phyloP scores from a whole-genome alignment of 805 yeast genomes.

The Candida tallmaniae region DNA sequence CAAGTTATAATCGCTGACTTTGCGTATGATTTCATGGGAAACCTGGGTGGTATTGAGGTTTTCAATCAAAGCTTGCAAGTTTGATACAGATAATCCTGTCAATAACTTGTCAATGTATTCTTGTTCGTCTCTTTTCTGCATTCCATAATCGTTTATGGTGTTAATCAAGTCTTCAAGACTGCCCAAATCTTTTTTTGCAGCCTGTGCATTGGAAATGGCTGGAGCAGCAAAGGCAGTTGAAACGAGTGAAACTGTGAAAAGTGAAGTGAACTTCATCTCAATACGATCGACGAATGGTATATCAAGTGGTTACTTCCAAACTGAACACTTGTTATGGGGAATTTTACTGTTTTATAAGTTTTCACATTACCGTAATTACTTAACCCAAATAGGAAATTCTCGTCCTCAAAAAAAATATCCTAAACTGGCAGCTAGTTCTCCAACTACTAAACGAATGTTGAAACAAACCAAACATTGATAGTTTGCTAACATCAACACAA shows the following conservation, averaged over 20 bases:
- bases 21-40: conserved; percentile 6
- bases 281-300: too few relatives aligned
- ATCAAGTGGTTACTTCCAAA: too few relatives aligned
- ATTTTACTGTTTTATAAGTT: background rate
- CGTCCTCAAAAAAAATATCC: conserved; percentile 4
- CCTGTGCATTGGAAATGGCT: conserved; percentile 6
- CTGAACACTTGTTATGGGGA: too few relatives aligned
- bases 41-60: conserved; percentile 7
- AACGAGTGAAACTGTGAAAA: conserved; percentile 12
- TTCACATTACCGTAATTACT: conserved; percentile 2
- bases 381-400: conserved; percentile 8
- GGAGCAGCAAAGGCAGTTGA: conserved; percentile 12
- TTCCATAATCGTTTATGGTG: conserved; percentile 8
- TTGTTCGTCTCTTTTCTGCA: conserved; percentile 7
- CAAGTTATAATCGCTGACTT: conserved; percentile 5
- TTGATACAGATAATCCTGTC: conserved; percentile 6
- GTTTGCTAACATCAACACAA: too few relatives aligned
- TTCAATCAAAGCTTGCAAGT: conserved; percentile 8
- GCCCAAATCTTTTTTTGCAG: conserved; percentile 3
- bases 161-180: conserved; percentile 7
- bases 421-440: background rate
- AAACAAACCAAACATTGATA: too few relatives aligned
- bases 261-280: conserved; percentile 10
- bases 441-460: too few relatives aligned
- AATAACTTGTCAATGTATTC: conserved; percentile 5